Evolutionary conservation across 1,139 yeast genomes (phyloP).

Genomic region (Suhomyces coccinellae): DNA sequence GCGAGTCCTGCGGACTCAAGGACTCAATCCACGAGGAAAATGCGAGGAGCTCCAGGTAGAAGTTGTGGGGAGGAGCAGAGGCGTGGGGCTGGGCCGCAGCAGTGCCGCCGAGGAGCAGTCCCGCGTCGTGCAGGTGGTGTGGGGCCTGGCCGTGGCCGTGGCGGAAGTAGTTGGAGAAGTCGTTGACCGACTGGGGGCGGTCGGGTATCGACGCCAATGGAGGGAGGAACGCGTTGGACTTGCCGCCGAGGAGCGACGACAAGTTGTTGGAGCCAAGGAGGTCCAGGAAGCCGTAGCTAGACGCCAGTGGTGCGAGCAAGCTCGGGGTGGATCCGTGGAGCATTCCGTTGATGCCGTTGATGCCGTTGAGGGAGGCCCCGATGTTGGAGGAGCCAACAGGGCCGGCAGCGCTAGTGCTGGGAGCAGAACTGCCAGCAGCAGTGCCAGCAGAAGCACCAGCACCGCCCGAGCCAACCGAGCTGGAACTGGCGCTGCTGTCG

Average conservation of each 20-base stretch:
- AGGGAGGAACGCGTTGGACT: slow-evolving; percentile 16
- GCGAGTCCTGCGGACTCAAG: slow-evolving; percentile 56
- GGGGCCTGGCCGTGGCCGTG: slow-evolving; percentile 13
- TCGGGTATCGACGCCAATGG: slow-evolving; percentile 34
- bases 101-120: slow-evolving; percentile 7
- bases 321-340: slow-evolving; percentile 16
- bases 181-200: slow-evolving; percentile 48
- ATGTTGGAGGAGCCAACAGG: not conserved
- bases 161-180: slow-evolving; percentile 34
- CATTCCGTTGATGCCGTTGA: not conserved
- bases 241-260: slow-evolving; percentile 4
- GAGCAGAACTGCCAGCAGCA: not conserved
- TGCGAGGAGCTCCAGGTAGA: slow-evolving; percentile 48
- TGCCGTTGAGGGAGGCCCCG: slow-evolving; percentile 1
- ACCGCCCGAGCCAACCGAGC: slow-evolving; percentile 1
- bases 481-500: not conserved
- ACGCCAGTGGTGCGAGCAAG: slow-evolving; percentile 26
- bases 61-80: slow-evolving; percentile 21
- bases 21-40: slow-evolving; percentile 62
- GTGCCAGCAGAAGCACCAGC: slow-evolving; percentile 7
- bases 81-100: not conserved
- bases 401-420: too few relatives aligned
- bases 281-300: slow-evolving; percentile 24
- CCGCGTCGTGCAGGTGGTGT: slow-evolving; percentile 18
- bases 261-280: slow-evolving; percentile 11